These are phyloP conservation scores for Dothideomycetes sp. DNA, from an alignment of 2,329 filamentous ascomycete genomes.

Conservation along the genomic window DNA sequence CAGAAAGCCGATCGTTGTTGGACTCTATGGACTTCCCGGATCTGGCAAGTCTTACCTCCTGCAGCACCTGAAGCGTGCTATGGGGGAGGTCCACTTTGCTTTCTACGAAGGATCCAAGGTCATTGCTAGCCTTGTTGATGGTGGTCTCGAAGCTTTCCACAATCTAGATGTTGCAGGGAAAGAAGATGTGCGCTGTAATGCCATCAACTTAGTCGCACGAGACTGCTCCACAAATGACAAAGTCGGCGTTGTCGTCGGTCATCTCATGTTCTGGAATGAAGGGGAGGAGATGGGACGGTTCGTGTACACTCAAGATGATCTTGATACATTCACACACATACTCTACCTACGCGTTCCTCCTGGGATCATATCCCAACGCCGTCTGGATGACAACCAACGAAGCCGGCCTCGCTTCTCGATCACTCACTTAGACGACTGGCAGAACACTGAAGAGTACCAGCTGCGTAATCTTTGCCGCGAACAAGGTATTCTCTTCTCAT, in stretches of 20 bases:
- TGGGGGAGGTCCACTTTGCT: constrained; percentile 25
- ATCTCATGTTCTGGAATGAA: constrained; percentile 45
- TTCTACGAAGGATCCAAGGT: constrained; percentile 45
- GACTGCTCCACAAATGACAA: constrained; percentile 24
- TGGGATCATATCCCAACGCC: too few relatives aligned
- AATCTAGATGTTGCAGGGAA: constrained; percentile 26
- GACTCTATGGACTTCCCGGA: constrained; percentile 43
- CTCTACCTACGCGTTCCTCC: constrained; percentile 41
- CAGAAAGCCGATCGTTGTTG: neutral
- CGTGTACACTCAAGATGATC: constrained; percentile 37
- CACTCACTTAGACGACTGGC: constrained; percentile 9
- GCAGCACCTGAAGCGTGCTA: constrained; percentile 19
- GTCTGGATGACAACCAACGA: too few relatives aligned
- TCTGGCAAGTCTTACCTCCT: constrained; percentile 42
- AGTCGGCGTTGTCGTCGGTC: constrained; percentile 41
- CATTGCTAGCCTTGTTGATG: constrained; percentile 32
- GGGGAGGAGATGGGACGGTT: constrained; percentile 13
- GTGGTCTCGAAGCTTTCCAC: constrained; percentile 40
- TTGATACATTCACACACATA: constrained; percentile 44
- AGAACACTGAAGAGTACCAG: constrained; percentile 27
- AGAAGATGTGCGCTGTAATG: constrained; percentile 27
- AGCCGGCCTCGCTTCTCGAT: too few relatives aligned
- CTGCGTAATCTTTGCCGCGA: constrained; percentile 34
- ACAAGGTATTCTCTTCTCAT: constrained; percentile 37
- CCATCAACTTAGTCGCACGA: constrained; percentile 34